Percentiles rank a stretch among this genome's conserved stretches.
Evolutionary conservation across 2,329 filamentous ascomycete genomes (phyloP).

Genomic region (Sclerotinia spermophila): DNA sequence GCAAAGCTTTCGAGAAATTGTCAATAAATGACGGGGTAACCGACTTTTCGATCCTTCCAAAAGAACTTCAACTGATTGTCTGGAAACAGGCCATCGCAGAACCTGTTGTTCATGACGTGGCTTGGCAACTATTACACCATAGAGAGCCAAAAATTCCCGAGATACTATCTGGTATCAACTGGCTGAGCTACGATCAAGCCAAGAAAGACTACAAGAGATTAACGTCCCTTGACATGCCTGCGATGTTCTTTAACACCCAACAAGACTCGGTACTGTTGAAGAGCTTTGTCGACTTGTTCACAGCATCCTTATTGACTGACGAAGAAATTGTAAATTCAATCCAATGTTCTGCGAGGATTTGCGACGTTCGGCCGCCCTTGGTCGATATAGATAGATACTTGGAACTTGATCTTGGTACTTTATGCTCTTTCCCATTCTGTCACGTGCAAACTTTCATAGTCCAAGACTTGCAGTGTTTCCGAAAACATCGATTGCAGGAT

Average conservation of each 20-base stretch:
- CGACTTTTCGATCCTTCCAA: not conserved
- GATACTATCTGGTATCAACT: not conserved
- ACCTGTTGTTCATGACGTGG: not conserved
- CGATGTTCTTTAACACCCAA: not conserved
- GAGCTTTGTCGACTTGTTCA: not conserved
- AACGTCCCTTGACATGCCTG: not conserved
- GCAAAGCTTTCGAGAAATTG: not conserved
- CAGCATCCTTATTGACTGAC: not conserved
- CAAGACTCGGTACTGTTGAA: not conserved
- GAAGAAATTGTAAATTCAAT: not conserved
- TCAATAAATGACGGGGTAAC: not conserved
- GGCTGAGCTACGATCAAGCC: not conserved
- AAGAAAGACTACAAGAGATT: not conserved
- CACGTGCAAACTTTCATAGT: not conserved
- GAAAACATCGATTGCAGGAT: slow-evolving; percentile 2
- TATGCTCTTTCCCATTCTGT: not conserved
- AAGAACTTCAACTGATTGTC: not conserved
- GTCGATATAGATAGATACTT: not conserved
- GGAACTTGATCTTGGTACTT: not conserved
- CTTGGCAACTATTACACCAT: too few relatives aligned
- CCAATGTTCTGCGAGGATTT: slow-evolving; percentile 4
- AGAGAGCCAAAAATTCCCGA: not conserved
- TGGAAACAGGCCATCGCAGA: not conserved
- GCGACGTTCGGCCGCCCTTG: not conserved
- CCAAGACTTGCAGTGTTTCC: slow-evolving; percentile 1